phyloP scores from a whole-genome alignment of 2,329 filamentous ascomycete genomes.

The Arthrinium phaeospermum region DNA sequence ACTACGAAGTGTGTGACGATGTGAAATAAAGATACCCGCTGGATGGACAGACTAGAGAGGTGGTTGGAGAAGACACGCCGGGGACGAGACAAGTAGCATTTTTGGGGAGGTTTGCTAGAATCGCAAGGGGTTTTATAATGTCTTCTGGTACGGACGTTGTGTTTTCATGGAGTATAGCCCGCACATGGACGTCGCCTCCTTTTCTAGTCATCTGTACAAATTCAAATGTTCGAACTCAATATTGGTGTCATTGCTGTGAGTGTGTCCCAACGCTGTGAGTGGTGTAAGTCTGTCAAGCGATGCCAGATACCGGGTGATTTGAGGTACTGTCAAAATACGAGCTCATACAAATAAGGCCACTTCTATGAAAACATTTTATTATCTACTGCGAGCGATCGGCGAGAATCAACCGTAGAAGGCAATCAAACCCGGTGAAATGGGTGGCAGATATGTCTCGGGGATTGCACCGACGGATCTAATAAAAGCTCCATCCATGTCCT shows the following conservation, averaged over 20 bases:
- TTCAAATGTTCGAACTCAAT: conserved; percentile 25
- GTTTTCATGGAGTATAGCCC: conserved; percentile 34
- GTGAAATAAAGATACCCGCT: conserved; percentile 21
- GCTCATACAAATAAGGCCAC: too few species aligned
- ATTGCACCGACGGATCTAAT: background rate
- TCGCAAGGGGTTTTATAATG: conserved; percentile 37
- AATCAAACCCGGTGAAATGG: background rate
- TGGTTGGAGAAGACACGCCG: conserved; percentile 24
- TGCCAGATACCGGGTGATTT: too few species aligned
- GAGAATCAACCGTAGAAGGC: background rate
- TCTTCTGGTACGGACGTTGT: conserved; percentile 38
- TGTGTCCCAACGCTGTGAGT: too few species aligned
- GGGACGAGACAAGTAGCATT: conserved; percentile 30
- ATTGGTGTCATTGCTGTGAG: background rate
- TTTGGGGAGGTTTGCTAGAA: conserved; percentile 41
- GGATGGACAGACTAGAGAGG: conserved; percentile 26
- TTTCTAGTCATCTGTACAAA: conserved; percentile 45
- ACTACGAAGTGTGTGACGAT: conserved; percentile 14
- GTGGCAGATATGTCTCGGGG: background rate
- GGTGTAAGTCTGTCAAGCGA: background rate
- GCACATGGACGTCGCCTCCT: conserved; percentile 24
- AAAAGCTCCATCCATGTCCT: conserved; percentile 7
- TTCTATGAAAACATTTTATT: too few species aligned
- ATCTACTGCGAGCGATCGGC: too few species aligned
- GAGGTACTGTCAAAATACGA: background rate